These are phyloP conservation scores for Phytopythium montanum DNA, from an alignment of 352 stramenopile genomes.

Conservation along the genomic window DNA sequence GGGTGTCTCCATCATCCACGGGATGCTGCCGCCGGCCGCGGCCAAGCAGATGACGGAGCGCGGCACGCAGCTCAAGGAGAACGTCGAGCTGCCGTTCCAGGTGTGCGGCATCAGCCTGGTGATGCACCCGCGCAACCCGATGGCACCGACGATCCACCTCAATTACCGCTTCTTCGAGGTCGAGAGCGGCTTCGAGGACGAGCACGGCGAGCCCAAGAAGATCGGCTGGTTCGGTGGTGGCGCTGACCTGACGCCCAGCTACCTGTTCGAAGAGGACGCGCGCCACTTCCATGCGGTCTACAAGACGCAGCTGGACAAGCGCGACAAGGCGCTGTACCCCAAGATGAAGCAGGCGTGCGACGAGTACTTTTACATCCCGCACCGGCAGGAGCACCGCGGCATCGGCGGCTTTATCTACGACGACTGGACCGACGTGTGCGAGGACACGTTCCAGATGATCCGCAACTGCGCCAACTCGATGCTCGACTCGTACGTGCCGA, in stretches of 20 bases:
- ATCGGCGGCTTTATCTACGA: slow-evolving; percentile 99
- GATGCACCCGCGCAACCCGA: slow-evolving; percentile 94
- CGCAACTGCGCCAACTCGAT: slow-evolving; percentile 77
- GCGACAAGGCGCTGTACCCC: slow-evolving; percentile 90
- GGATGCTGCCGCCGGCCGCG: slow-evolving; percentile 88
- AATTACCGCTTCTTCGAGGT: slow-evolving; percentile 99
- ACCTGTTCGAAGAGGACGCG: slow-evolving; percentile 95
- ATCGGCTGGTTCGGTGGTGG: slow-evolving; percentile 95
- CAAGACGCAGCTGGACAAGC: slow-evolving; percentile 92
- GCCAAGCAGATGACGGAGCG: slow-evolving; percentile 77
- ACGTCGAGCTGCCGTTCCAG: slow-evolving; percentile 93
- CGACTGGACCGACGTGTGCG: slow-evolving; percentile 93
- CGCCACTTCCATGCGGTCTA: slow-evolving; percentile 98
- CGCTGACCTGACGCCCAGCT: slow-evolving; percentile 97
- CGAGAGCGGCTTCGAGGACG: slow-evolving; percentile 60
- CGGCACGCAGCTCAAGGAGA: slow-evolving; percentile 69
- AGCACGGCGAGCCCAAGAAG: slow-evolving; percentile 77
- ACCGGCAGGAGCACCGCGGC: slow-evolving; percentile 94
- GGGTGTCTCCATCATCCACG: slow-evolving; percentile 97
- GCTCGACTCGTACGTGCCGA: slow-evolving; percentile 94
- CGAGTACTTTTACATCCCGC: slow-evolving; percentile 97
- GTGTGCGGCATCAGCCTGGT: slow-evolving; percentile 95
- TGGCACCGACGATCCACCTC: slow-evolving; percentile 96
- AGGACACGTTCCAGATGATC: slow-evolving; percentile 84
- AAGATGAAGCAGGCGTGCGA: slow-evolving; percentile 98